Evolutionary conservation across 208 protist genomes (phyloP), one percentile per base, ranked within the genome.

Genomic region (Herpetomonas samuelpessoai): DNA sequence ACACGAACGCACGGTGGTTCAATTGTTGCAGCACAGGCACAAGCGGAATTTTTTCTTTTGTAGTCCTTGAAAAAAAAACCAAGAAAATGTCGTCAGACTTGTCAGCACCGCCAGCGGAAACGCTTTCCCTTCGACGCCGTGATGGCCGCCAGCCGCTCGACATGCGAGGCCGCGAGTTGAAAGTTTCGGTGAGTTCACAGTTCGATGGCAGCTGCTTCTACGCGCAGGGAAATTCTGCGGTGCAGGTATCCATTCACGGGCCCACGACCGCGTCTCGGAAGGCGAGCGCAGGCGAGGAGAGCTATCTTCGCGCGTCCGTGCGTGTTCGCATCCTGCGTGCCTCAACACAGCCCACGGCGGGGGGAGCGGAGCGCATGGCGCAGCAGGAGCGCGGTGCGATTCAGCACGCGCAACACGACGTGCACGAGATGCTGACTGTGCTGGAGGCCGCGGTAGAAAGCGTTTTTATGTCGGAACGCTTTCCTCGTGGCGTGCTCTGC

Each of bases 151-250:
- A 76, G 14, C 57, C 64, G 28, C 64, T 74, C 4, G 83, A 93
- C 71, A 73, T 96, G 29, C 82, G 86, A 26, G 76, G 68, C 2
- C 87, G 81, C 47, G 80, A 92, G 48, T 63, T 92, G 68, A 46
- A 56, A 3, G 52, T 82, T 10, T 85, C 79, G 7, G 76, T 83
- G 57, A 69, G 87, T 21, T 71, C 27, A 1, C 76, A 85, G 14
- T 90, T 86, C 56, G 86, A 93, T 57, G 91, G 86, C 30, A 90
- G 83, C 50, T 61, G 74, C 44, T 83, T 71, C 68, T 96, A 92
- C 58, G 60, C 79, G 14, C 87, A 96, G 50, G 91, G 88, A 1
- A 55, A 65, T 46, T 91, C 82, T 2, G 61, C 81, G 26, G 83
- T 94, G 3, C 44, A 74, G 30, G 85, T 74, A 46, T 56, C 79